Evolutionary conservation across 345 rosid species (phyloP).

Genomic region (Lepidium aucheri): DNA sequence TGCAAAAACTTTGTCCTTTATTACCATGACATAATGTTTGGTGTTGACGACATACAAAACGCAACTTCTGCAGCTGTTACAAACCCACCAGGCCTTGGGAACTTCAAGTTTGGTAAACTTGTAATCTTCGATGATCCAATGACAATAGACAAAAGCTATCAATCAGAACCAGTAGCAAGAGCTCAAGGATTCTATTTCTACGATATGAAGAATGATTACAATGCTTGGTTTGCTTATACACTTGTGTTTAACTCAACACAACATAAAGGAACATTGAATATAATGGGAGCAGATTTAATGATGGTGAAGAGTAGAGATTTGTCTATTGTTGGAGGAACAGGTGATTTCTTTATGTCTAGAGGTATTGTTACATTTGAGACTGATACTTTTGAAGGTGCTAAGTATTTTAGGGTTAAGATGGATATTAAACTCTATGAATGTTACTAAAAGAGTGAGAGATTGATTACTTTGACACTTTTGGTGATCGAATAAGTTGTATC

Average conservation of each 20-base stretch:
- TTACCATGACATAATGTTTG: conserved; percentile 48
- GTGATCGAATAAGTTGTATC: background rate
- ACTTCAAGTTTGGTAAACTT: conserved; percentile 32
- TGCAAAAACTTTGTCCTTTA: conserved; percentile 48
- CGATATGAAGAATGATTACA: conserved; percentile 35
- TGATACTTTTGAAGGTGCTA: conserved; percentile 45
- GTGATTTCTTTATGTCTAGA: conserved; percentile 72
- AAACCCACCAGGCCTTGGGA: conserved; percentile 32
- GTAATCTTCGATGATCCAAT: conserved; percentile 60
- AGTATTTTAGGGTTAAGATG: conserved; percentile 45
- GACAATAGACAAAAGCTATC: conserved; percentile 34
- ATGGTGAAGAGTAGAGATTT: conserved; percentile 62
- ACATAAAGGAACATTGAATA: conserved; percentile 49
- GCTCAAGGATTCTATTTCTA: conserved; percentile 71
- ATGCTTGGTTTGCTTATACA: conserved; percentile 53
- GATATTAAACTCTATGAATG: conserved; percentile 31
- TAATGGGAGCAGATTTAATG: conserved; percentile 62
- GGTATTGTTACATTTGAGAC: conserved; percentile 60
- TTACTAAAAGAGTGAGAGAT: background rate
- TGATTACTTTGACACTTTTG: background rate
- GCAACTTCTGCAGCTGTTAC: conserved; percentile 41
- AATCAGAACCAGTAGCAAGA: conserved; percentile 36
- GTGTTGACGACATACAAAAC: conserved; percentile 34
- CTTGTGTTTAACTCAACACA: conserved; percentile 60
- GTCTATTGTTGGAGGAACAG: conserved; percentile 65